Base-by-base conservation (phyloP, 345 rosid species). In the Gynandropsis gynandra region DNA sequence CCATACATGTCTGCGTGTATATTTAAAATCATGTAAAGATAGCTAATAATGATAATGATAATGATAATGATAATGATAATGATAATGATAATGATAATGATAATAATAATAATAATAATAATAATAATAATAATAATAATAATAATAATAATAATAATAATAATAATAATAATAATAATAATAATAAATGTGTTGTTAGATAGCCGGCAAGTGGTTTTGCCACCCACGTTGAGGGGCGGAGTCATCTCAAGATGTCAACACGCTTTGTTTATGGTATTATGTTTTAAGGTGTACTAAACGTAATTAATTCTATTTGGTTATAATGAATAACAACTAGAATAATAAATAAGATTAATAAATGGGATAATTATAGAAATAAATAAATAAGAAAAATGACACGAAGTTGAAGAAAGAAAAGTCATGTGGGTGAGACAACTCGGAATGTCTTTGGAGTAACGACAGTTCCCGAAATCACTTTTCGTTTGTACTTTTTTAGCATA, bases 201-300 rank as follows among this genome's bases (percentile, higher is more conserved):
- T 65, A 51, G 70, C 60, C 70, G 70, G 70, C 70, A 65, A 58
- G 52, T 39, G 44, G 69, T 19, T 38, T 15, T 65, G 70, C 50
- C 69, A 65, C 59, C 70, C 64, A 52, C 14, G 59, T 52, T 16
- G 45, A 19, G 50, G 59, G 69, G 64, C 55, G 60, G 52, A 52
- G 60, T 65, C 64, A 65, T 65, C n/a, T n/a, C n/a, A n/a, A n/a
- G n/a, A n/a, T n/a, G 70, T 58, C 64, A 65, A 65, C 70, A 65
- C 70, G 70, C 59, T 58, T 65, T 52, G 52, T 54, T 46, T 44
- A 24, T 24, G 47, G 19, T 9, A 14, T 9, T 19, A 40, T 19
- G 63, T 5, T 50, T 24, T 42, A 57, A 57, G 58, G n/a, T n/a
- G 58, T 50, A 58, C 59, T 45, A 51, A 52, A 50, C 58, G 58